Conservation (phyloP, 2,329 filamentous ascomycete species). For the Pseudofabraea citricarpa region DNA sequence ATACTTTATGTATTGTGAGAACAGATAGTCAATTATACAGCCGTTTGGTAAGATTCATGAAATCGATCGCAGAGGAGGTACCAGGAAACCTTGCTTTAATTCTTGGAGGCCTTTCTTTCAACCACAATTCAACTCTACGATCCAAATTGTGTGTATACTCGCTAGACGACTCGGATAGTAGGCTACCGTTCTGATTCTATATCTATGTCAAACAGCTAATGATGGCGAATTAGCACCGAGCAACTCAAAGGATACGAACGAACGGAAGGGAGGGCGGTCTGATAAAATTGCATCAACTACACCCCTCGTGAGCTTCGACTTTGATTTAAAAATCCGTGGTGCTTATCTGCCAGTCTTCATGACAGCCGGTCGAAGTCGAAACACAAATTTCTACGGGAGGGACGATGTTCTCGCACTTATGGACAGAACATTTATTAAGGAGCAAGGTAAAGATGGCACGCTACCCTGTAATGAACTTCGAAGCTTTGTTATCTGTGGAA, state of each 20-base stretch:
- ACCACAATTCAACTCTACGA: too few relatives aligned
- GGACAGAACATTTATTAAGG: background rate
- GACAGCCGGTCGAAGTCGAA: background rate
- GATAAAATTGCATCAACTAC: background rate
- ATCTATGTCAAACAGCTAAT: background rate
- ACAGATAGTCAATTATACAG: too few relatives aligned
- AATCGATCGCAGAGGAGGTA: too few relatives aligned
- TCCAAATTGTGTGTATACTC: too few relatives aligned
- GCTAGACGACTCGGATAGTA: background rate
- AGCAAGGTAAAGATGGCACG: background rate
- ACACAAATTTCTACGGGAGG: background rate
- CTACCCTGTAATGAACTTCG: background rate
- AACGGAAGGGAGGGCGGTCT: too few relatives aligned
- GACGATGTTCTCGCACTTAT: background rate
- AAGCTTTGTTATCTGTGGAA: slow-evolving; percentile 20
- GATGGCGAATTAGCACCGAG: background rate
- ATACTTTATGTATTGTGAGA: too few relatives aligned
- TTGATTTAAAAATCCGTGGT: background rate
- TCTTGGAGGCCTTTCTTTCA: too few relatives aligned
- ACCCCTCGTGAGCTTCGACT: background rate
- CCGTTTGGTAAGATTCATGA: too few relatives aligned
- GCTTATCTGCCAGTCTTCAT: background rate
- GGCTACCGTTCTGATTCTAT: background rate
- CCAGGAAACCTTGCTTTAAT: too few relatives aligned
- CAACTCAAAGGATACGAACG: too few relatives aligned